These are phyloP conservation scores for Agaricus blazei DNA, from an alignment of 768 basidiomycete genomes.

Conservation along the genomic window DNA sequence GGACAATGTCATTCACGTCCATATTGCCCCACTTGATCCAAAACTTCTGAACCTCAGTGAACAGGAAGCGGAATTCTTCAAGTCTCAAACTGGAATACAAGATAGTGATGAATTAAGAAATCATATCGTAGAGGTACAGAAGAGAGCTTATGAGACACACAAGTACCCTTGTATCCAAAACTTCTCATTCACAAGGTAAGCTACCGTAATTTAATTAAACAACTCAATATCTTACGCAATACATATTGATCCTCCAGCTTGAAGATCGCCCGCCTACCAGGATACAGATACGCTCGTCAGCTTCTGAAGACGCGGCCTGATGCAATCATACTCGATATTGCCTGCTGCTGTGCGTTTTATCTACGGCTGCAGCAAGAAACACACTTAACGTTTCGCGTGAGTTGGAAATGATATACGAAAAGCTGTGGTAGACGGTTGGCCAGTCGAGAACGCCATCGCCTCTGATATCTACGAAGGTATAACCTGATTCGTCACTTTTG, in stretches of 20 bases:
- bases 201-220: background rate
- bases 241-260: slow-evolving; percentile 10
- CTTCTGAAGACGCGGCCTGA: slow-evolving; percentile 19
- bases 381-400: slow-evolving; percentile 10
- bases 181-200: background rate
- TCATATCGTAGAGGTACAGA: slow-evolving; percentile 34
- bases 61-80: slow-evolving; percentile 28
- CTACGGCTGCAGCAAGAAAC: background rate
- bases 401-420: slow-evolving; percentile 39
- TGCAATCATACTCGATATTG: slow-evolving; percentile 37
- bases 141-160: slow-evolving; percentile 29
- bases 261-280: slow-evolving; percentile 30
- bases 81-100: slow-evolving; percentile 28
- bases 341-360: slow-evolving; percentile 34
- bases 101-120: slow-evolving; percentile 32
- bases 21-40: background rate
- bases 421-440: slow-evolving; percentile 34
- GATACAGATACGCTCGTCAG: slow-evolving; percentile 24
- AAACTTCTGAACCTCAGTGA: slow-evolving; percentile 11
- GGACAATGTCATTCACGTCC: background rate
- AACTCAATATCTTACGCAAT: background rate
- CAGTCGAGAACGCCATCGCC: slow-evolving; percentile 28
- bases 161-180: slow-evolving; percentile 30
- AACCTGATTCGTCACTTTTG: background rate
- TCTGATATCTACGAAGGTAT: slow-evolving; percentile 31